Conservation (phyloP, 129 eudicot genomes). For the Deinandra increscens region DNA sequence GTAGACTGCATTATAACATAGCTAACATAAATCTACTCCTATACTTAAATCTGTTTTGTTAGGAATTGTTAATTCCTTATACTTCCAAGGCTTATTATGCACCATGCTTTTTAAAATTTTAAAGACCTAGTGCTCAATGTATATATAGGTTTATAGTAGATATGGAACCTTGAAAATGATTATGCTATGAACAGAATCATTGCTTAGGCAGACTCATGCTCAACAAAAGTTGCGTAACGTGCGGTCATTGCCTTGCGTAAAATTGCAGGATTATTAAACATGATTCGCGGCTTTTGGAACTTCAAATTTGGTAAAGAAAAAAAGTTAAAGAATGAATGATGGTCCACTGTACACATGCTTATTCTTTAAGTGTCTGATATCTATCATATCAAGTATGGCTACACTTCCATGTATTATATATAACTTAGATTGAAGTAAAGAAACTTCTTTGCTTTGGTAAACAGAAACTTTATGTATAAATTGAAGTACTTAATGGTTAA, state of each 20-base stretch:
- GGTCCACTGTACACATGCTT: slow-evolving; percentile 32
- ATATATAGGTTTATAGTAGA: slow-evolving; percentile 20
- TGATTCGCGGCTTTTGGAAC: slow-evolving; percentile 33
- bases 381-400: slow-evolving; percentile 33
- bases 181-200: slow-evolving; percentile 42
- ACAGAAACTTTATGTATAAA: slow-evolving; percentile 21
- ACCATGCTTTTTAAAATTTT: slow-evolving; percentile 5
- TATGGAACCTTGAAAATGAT: slow-evolving; percentile 20
- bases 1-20: slow-evolving; percentile 19
- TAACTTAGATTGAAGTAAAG: slow-evolving; percentile 24
- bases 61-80: slow-evolving; percentile 7
- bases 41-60: background rate
- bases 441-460: slow-evolving; percentile 28
- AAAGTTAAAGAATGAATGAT: slow-evolving; percentile 29
- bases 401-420: slow-evolving; percentile 39
- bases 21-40: slow-evolving; percentile 15
- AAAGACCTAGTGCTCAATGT: slow-evolving; percentile 20
- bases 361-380: slow-evolving; percentile 25
- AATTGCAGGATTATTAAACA: slow-evolving; percentile 39
- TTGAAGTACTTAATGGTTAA: slow-evolving; percentile 2
- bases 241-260: slow-evolving; percentile 35
- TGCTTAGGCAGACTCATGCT: slow-evolving; percentile 38
- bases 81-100: slow-evolving; percentile 4
- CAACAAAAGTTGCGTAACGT: slow-evolving; percentile 38
- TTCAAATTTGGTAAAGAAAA: slow-evolving; percentile 28